Percentiles rank a stretch among this genome's conserved stretches.
Conservation (phyloP, 768 basidiomycete genomes). For the Kondoa malvinella region DNA sequence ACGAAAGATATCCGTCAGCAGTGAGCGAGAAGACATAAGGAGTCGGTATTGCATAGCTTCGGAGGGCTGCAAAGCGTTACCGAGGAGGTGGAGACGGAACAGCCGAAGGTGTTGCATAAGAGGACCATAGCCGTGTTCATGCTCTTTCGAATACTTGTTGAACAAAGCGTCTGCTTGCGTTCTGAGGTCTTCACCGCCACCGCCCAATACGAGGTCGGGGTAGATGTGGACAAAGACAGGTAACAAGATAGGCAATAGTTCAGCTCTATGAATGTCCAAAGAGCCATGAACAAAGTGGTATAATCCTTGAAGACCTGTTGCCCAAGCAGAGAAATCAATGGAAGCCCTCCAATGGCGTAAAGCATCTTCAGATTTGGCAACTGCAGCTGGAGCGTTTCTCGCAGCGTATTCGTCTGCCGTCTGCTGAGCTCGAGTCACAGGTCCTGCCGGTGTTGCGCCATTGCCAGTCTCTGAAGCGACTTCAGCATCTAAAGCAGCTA, state of each 20-base stretch:
- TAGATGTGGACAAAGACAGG: slow-evolving; percentile 97
- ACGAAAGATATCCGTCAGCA: no score
- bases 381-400: slow-evolving; percentile 19
- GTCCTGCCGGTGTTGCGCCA: not conserved
- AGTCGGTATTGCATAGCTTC: no score
- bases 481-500: slow-evolving; percentile 19
- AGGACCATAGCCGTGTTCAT: slow-evolving; percentile 48
- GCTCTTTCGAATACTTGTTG: slow-evolving; percentile 40
- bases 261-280: slow-evolving; percentile 46
- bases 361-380: not conserved
- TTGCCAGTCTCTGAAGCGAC: slow-evolving; percentile 3
- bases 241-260: slow-evolving; percentile 80
- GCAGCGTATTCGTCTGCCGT: slow-evolving; percentile 21
- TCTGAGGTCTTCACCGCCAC: slow-evolving; percentile 52
- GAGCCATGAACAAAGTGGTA: slow-evolving; percentile 17
- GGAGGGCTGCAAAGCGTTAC: no score
- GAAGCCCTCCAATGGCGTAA: not conserved
- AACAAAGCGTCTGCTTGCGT: slow-evolving; percentile 53
- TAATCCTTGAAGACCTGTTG: not conserved
- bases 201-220: slow-evolving; percentile 76
- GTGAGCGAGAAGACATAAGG: no score
- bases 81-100: no score
- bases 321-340: not conserved
- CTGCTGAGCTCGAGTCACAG: slow-evolving; percentile 4
- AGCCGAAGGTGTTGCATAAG: slow-evolving; percentile 65